Evolutionary conservation across 345 rosid species (phyloP), one percentile per base, ranked within the genome.

Genomic region (Turnera subulata): DNA sequence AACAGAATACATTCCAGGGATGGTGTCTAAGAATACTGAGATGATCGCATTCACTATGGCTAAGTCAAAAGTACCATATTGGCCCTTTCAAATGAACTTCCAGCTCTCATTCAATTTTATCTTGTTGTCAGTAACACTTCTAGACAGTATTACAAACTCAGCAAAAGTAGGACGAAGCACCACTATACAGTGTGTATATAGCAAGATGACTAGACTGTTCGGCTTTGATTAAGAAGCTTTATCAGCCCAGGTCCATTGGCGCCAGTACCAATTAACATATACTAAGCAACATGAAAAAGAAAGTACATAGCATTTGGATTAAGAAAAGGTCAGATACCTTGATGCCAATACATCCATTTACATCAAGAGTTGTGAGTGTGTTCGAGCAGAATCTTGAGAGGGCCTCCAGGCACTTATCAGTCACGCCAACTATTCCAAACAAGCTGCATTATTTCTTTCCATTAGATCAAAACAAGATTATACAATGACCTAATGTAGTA

Each of bases 351-450:
- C 98, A 91, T 61, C 96, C 98, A 66, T 91, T 91, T 37, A 91
- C 95, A 65, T 91, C 96, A 39, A 92, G 89, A 33, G 98, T 92
- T 33, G 84, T 79, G 39, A 92, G 71, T 11, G 85, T 77, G 40
- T 62, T 75, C 11, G 91, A 82, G 75, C 93, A 92, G 51, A 69
- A 82, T 40, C 61, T 78, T n/a, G 89, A 83, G 46, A 92, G 89
- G 61, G 64, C 73, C 74, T 86, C 89, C 58, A 89, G 71, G 73
- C 91, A 84, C 67, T 55, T 83, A 70, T 92, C 91, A 22, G 89
- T 92, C 65, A 88, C 96, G 54, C 96, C 96, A 40, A 88, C 83
- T 84, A 88, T 88, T 66, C 95, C 96, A 64, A 88, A 91, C 79
- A 91, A 80, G 78, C 98, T 91, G 95, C 84, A 70, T 12, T 29